Evolutionary conservation across 495 filamentous ascomycete genomes (phyloP), one percentile per base, ranked within the genome.

Genomic region (Diplogelasinospora grovesii): DNA sequence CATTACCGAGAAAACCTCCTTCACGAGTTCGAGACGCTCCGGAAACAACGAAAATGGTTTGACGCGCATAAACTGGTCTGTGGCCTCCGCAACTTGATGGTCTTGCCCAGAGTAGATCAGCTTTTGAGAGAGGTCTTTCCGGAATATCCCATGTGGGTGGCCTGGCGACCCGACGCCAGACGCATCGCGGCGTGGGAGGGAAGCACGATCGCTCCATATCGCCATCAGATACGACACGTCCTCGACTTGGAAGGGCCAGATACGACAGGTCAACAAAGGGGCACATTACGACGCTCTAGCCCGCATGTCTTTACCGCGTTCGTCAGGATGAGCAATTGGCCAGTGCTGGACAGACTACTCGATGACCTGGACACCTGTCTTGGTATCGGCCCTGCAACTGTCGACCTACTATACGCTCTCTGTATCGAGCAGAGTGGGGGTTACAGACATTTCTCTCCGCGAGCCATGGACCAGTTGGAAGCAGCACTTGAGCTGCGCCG

Each of bases 181-280:
- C 41, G 46, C 10, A 44, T 49, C 36, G 15, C 22, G 6, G 19
- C 35, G 5, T 49, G 46, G 46, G 40, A 49, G 29, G 32, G 36
- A 13, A 25, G 16, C 1, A 27, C 28, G 7, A 4, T 44, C 13
- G 13, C 25, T n/a, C 35, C 35, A 3, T 36, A 40, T 19, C 35
- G 32, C 13, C 3, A 2, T 5, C 41, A 29, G 2, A 35, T 49
- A 4, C 15, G 20, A 2, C 22, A 29, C 1, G 16, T 45, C 3
- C 36, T 49, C 16, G 46, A 49, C 22, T 36, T 49, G 3, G 46
- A 49, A 41, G 46, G 46, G 9, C 46, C 46, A 1, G 46, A 49
- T 21, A 44, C 36, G 8, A 49, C 46, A 8, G 40, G 40, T 11
- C 46, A 49, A 22, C 46, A 45, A 26, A 18, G 35, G 4, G 27